Conservation (phyloP, 108 stramenopile species). For the Skeletonema menzelii region DNA sequence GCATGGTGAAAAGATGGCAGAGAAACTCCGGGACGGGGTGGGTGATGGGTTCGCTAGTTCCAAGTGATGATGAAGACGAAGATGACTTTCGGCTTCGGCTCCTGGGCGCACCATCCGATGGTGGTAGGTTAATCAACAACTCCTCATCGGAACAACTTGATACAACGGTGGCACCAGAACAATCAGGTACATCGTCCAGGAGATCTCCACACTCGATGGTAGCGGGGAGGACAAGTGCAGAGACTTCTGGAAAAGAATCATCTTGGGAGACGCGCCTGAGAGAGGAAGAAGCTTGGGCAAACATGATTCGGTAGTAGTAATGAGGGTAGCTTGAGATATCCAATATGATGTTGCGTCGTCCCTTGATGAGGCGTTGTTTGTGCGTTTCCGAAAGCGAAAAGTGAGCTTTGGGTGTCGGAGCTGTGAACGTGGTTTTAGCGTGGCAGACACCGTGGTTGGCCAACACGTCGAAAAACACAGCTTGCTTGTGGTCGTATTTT, state of each 20-base stretch:
- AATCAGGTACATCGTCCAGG: constrained; percentile 1
- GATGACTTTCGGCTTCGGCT: constrained; percentile 2
- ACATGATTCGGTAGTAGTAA: background rate
- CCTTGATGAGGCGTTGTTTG: background rate
- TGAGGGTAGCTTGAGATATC: background rate
- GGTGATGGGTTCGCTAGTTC: background rate
- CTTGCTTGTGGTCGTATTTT: background rate
- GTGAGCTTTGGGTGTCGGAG: background rate
- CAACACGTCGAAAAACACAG: background rate
- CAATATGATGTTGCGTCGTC: background rate
- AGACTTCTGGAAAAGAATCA: background rate
- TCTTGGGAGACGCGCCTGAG: background rate
- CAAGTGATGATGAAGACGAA: background rate
- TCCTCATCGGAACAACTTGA: constrained; percentile 6
- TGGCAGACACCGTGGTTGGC: background rate
- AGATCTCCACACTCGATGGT: constrained; percentile 10
- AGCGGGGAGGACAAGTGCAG: constrained; percentile 13
- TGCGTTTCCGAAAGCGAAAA: background rate
- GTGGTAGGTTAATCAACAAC: background rate
- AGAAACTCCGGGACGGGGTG: constrained; percentile 48
- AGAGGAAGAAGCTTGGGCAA: background rate
- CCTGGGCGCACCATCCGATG: background rate
- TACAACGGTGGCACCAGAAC: constrained; percentile 11
- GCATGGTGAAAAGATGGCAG: constrained; percentile 47
- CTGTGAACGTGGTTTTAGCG: background rate